Base-by-base conservation (phyloP, 2,329 filamentous ascomycete species). In the Remersonia thermophila region DNA sequence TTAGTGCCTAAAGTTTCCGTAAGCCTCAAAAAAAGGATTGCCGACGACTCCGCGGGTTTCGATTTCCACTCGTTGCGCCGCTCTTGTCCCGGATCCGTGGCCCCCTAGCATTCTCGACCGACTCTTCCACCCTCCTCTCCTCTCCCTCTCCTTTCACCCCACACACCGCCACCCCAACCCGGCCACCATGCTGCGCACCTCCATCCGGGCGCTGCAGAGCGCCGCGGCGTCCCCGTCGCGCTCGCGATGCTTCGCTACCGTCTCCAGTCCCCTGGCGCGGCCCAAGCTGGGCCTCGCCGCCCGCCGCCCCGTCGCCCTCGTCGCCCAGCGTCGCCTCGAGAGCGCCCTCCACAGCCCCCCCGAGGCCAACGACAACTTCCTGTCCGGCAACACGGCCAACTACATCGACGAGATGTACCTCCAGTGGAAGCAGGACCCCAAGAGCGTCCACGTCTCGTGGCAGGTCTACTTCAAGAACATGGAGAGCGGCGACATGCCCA, bases 371-470 rank as follows among this genome's bases (percentile, higher is more conserved):
- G 91, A 98, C 64, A 93, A 80, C 65, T 98, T 98, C 71, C 74
- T 98, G 43, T 84, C 86, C 46, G 91, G 91, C 49, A 96, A 84
- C 69, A 91, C 89, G 42, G 91, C 91, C 63, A 95, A 93, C 68
- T 98, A 98, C 67, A 85, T 98, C 58, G 91, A 98, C 62, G 91
- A 95, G 69, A 98, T 98, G 91, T 98, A 98, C 65, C 69, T 95
- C 67, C 79, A 87, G 58, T 98, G 91, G 91, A 94, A 89, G 65
- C 71, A 83, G 47, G 86, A 98, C 53, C 87, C 91, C 35, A 73
- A 77, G 53, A 94, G 84, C 56, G 91, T 98, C 41, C 91, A 98
- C 63, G 73, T 94, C 53, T 98, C 91, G 59, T 98, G 91, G 91
- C 89, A 94, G 67, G 80, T 93, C 57, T 98, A 98, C 73, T 98